These are phyloP conservation scores for Hyphopichia fennica DNA, from an alignment of 1,139 yeast species.

Conservation along the genomic window DNA sequence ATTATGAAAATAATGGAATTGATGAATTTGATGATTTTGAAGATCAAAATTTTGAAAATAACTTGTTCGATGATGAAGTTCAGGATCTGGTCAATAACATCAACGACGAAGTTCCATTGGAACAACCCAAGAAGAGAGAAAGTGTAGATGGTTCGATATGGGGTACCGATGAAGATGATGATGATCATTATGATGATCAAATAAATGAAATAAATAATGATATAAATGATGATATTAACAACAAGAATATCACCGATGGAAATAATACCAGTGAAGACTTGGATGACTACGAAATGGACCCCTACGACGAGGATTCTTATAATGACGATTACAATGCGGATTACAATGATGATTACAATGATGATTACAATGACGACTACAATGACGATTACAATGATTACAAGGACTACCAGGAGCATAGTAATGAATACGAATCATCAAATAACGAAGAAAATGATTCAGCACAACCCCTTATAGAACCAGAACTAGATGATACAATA, in stretches of 20 bases:
- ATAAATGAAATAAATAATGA: no score
- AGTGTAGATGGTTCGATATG: no score
- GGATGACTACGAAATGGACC: no score
- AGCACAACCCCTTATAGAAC: neutral
- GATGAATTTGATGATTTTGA: constrained; percentile 49
- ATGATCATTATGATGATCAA: neutral
- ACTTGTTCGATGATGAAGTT: constrained; percentile 20
- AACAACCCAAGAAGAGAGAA: constrained; percentile 2
- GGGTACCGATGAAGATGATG: neutral
- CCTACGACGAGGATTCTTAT: no score
- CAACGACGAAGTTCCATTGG: constrained; percentile 6
- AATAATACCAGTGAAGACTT: neutral
- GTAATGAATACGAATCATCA: no score
- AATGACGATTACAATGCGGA: no score
- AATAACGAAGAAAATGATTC: neutral
- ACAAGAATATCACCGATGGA: no score
- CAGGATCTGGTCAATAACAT: constrained; percentile 5
- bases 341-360: no score
- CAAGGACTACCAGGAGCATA: no score
- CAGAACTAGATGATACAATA: neutral
- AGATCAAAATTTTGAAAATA: constrained; percentile 47
- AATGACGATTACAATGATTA: constrained; percentile 1
- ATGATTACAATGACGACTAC: no score
- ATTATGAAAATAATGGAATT: constrained; percentile 51
- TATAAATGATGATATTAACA: constrained; percentile 2